Conservation (phyloP, 768 basidiomycete species). For the Leccinum fibrillosum region DNA sequence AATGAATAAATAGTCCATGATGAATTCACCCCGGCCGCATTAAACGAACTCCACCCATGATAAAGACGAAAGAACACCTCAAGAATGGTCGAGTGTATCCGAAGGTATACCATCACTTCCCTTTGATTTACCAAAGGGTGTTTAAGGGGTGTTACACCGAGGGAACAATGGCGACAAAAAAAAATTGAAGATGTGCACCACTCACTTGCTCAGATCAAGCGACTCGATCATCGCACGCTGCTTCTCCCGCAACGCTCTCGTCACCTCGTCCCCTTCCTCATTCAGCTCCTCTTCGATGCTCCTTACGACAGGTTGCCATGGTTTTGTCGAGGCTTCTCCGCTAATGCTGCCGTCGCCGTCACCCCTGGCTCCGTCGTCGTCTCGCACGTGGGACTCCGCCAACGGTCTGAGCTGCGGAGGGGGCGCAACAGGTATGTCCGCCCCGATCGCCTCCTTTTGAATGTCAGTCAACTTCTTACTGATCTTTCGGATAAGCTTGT, state of each 20-base stretch:
- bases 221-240: slow-evolving; percentile 87
- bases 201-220: slow-evolving; percentile 86
- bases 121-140: not conserved
- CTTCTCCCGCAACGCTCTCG: slow-evolving; percentile 53
- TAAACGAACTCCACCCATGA: not conserved
- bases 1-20: not conserved
- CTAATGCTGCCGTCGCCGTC: slow-evolving; percentile 7
- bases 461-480: slow-evolving; percentile 71
- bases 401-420: slow-evolving; percentile 15
- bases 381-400: slow-evolving; percentile 12
- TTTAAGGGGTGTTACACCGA: slow-evolving; percentile 8
- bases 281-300: slow-evolving; percentile 66
- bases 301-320: slow-evolving; percentile 45
- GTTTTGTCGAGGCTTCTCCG: not conserved
- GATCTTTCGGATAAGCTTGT: slow-evolving; percentile 85
- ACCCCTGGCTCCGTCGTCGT: not conserved
- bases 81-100: not conserved
- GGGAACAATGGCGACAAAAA: not conserved
- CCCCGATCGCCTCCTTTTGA: slow-evolving; percentile 73
- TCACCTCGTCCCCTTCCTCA: slow-evolving; percentile 70
- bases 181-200: slow-evolving; percentile 6
- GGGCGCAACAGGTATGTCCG: slow-evolving; percentile 50
- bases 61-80: not conserved
- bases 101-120: not conserved
- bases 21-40: not conserved